phyloP scores from a whole-genome alignment of 495 filamentous ascomycete species.

The Xylaria intraflava region DNA sequence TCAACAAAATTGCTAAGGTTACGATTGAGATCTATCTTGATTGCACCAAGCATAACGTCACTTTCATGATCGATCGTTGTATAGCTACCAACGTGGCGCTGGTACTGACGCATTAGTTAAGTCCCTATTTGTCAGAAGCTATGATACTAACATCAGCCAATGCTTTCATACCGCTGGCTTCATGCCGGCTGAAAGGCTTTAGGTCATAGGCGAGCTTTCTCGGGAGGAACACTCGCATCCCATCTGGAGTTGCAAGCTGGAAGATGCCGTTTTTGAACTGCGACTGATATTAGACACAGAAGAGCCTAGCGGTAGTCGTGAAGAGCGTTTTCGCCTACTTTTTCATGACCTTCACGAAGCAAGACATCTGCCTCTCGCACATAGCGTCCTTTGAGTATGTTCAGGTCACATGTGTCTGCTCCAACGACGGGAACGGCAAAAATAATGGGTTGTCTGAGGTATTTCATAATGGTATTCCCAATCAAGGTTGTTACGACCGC shows the following conservation, averaged over 20 bases:
- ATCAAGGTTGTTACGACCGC: slow-evolving; percentile 8
- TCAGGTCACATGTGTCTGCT: slow-evolving; percentile 9
- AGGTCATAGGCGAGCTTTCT: slow-evolving; percentile 40
- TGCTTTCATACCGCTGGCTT: slow-evolving; percentile 34
- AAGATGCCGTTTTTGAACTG: slow-evolving; percentile 30
- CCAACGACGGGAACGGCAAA: slow-evolving; percentile 20
- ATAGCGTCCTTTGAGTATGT: slow-evolving; percentile 17
- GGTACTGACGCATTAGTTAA: slow-evolving; percentile 24
- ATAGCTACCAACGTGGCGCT: slow-evolving; percentile 40
- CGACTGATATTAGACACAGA: background rate
- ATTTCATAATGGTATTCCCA: slow-evolving; percentile 7
- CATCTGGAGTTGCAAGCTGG: slow-evolving; percentile 31
- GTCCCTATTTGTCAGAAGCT: slow-evolving; percentile 9
- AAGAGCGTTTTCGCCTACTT: slow-evolving; percentile 5
- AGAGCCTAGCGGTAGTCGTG: background rate
- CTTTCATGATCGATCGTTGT: slow-evolving; percentile 27
- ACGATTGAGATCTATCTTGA: slow-evolving; percentile 40
- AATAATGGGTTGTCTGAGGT: slow-evolving; percentile 8
- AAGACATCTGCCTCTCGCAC: slow-evolving; percentile 20
- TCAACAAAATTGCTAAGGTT: slow-evolving; percentile 34
- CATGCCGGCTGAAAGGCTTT: slow-evolving; percentile 36
- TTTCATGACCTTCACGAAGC: slow-evolving; percentile 23
- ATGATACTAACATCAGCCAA: slow-evolving; percentile 7
- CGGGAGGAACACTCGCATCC: slow-evolving; percentile 36
- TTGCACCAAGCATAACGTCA: slow-evolving; percentile 32